phyloP scores from a whole-genome alignment of 768 basidiomycete genomes.

The Sarcomyxa edulis region DNA sequence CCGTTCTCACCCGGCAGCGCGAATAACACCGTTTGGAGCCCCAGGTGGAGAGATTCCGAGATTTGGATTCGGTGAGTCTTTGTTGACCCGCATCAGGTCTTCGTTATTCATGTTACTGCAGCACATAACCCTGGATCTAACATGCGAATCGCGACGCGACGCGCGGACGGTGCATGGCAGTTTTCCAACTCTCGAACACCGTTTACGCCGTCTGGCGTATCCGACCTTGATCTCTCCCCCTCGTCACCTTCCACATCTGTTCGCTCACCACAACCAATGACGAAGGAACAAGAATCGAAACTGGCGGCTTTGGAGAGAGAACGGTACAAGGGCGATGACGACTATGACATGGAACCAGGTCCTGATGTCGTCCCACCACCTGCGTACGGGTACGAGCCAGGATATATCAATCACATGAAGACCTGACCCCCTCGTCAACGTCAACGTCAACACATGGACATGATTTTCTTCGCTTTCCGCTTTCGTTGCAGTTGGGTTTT shows the following conservation, averaged over 20 bases:
- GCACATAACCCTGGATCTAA: slow-evolving; percentile 47
- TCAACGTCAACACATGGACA: background rate
- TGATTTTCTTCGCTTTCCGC: background rate
- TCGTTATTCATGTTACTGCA: slow-evolving; percentile 15
- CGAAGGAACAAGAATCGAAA: background rate
- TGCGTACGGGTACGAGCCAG: no score
- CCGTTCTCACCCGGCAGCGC: slow-evolving; percentile 29
- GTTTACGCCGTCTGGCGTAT: slow-evolving; percentile 32
- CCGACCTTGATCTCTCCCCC: slow-evolving; percentile 28
- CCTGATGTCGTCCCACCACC: no score
- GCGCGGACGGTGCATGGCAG: slow-evolving; percentile 52
- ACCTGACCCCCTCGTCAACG: no score
- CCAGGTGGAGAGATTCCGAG: slow-evolving; percentile 27
- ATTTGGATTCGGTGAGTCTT: no score
- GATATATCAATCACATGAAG: no score
- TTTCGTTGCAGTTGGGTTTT: no score
- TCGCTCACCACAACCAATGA: no score
- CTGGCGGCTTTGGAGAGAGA: background rate
- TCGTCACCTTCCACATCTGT: slow-evolving; percentile 17
- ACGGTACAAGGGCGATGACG: background rate
- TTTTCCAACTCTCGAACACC: slow-evolving; percentile 38
- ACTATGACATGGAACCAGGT: background rate
- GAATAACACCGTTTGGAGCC: slow-evolving; percentile 37
- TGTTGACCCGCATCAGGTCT: background rate
- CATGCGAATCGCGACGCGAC: slow-evolving; percentile 53